A percentile compares a stretch with the other conserved stretches of the same genome.
These are phyloP conservation scores for Paecilomyces formosus DNA, from an alignment of 2,329 filamentous ascomycete species.

Conservation along the genomic window DNA sequence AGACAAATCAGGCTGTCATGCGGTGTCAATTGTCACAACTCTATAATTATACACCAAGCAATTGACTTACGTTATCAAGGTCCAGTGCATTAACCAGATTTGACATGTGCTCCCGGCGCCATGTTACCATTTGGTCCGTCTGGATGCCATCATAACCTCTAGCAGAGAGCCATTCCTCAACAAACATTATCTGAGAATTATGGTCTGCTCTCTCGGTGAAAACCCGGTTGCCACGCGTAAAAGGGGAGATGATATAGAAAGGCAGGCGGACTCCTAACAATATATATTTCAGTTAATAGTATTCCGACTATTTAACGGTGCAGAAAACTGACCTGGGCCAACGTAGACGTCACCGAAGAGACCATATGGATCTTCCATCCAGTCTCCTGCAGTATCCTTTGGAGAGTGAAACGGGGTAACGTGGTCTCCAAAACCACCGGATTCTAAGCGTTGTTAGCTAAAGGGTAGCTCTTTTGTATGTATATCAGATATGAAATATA, in stretches of 20 bases:
- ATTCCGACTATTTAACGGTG: background rate
- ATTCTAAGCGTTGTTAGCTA: constrained; percentile 28
- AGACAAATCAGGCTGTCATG: constrained; percentile 39
- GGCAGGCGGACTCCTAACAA: constrained; percentile 43
- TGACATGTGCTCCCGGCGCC: constrained; percentile 43
- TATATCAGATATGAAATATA: constrained; percentile 11
- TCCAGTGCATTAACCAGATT: constrained; percentile 43
- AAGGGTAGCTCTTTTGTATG: background rate
- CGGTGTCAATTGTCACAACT: background rate
- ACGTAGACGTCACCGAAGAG: constrained; percentile 36
- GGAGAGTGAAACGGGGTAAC: constrained; percentile 47
- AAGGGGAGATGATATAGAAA: constrained; percentile 50
- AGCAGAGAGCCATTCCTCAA: constrained; percentile 44
- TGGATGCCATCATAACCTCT: constrained; percentile 34
- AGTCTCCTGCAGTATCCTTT: constrained; percentile 44
- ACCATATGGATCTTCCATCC: constrained; percentile 42
- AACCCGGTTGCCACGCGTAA: constrained; percentile 47
- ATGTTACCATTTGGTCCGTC: constrained; percentile 38
- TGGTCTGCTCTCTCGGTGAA: constrained; percentile 50
- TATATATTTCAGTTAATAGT: constrained; percentile 1
- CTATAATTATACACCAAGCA: background rate
- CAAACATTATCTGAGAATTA: constrained; percentile 48
- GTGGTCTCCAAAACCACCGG: constrained; percentile 50
- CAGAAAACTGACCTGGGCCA: constrained; percentile 27
- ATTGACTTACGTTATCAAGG: constrained; percentile 25